Evolutionary conservation across 768 basidiomycete species (phyloP).

Genomic region (Xanthoconium stramineum): DNA sequence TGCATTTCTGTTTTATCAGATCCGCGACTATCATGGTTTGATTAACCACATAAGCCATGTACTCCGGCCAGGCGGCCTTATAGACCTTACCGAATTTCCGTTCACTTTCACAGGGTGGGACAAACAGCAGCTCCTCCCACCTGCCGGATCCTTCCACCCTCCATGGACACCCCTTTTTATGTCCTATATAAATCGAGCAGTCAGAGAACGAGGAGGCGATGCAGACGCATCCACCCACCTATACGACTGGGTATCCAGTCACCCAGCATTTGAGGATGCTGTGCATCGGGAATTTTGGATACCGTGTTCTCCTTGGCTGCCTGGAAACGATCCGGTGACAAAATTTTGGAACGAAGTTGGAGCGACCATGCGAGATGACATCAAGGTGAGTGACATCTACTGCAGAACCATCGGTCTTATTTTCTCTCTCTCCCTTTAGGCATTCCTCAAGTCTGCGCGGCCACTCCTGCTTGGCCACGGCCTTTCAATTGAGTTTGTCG

Average conservation of each 20-base stretch:
- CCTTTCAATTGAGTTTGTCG: constrained; percentile 48
- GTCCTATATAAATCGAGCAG: constrained; percentile 50
- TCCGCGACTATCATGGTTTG: constrained; percentile 61
- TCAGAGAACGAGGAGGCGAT: constrained; percentile 54
- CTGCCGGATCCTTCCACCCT: constrained; percentile 39
- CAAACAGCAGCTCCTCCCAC: constrained; percentile 41
- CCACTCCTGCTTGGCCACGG: constrained; percentile 67
- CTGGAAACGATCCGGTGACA: constrained; percentile 19
- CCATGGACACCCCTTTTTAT: constrained; percentile 68
- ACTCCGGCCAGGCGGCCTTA: constrained; percentile 66
- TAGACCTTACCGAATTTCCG: constrained; percentile 67
- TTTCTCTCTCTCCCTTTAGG: constrained; percentile 33
- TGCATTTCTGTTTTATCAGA: constrained; percentile 38
- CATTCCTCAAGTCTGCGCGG: constrained; percentile 63
- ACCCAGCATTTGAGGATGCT: constrained; percentile 58
- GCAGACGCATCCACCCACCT: constrained; percentile 60
- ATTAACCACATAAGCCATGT: constrained; percentile 65
- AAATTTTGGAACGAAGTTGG: constrained; percentile 43
- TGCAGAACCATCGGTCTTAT: neutral
- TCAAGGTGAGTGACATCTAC: constrained; percentile 39
- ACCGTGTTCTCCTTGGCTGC: constrained; percentile 53
- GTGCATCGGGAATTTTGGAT: constrained; percentile 60
- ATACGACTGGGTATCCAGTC: constrained; percentile 49
- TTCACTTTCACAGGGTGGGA: constrained; percentile 59
- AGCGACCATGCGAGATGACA: constrained; percentile 53